A percentile compares a stretch with the other conserved stretches of the same genome.
These are phyloP conservation scores for Monosporascus ibericus DNA, from an alignment of 2,329 filamentous ascomycete species.

Conservation along the genomic window DNA sequence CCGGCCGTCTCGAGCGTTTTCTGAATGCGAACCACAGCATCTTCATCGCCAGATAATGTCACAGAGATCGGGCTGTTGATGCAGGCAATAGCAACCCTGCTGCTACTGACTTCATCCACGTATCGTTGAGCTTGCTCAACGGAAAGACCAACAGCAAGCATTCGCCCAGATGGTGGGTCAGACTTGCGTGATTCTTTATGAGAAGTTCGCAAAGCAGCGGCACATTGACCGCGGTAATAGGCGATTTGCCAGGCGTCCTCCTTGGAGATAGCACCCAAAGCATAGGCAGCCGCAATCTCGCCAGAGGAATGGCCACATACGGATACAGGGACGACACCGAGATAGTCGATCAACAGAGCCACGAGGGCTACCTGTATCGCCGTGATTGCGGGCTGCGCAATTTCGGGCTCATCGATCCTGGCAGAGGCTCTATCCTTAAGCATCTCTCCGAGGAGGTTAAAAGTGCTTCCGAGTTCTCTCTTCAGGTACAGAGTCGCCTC, in stretches of 20 bases:
- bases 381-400: conserved; percentile 24
- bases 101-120: conserved; percentile 3
- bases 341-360: conserved; percentile 18
- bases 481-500: conserved; percentile 23
- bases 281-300: conserved; percentile 28
- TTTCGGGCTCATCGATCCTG: conserved; percentile 26
- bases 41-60: conserved; percentile 17
- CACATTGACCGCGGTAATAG: conserved; percentile 15
- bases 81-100: conserved; percentile 13
- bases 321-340: conserved; percentile 16
- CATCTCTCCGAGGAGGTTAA: conserved; percentile 28
- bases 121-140: conserved; percentile 6
- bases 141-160: conserved; percentile 16
- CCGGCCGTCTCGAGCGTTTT: conserved; percentile 6
- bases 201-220: conserved; percentile 2
- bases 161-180: conserved; percentile 4
- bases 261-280: conserved; percentile 18
- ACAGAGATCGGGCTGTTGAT: conserved; percentile 17
- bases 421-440: conserved; percentile 18
- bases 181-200: not conserved
- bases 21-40: conserved; percentile 11
- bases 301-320: conserved; percentile 30
- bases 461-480: conserved; percentile 12
- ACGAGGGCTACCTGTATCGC: conserved; percentile 26
- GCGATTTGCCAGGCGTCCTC: conserved; percentile 10